Percentiles rank a stretch among this genome's conserved stretches.
Conservation (phyloP, 176 grass and related monocot genomes). For the Panicum miliaceum region DNA sequence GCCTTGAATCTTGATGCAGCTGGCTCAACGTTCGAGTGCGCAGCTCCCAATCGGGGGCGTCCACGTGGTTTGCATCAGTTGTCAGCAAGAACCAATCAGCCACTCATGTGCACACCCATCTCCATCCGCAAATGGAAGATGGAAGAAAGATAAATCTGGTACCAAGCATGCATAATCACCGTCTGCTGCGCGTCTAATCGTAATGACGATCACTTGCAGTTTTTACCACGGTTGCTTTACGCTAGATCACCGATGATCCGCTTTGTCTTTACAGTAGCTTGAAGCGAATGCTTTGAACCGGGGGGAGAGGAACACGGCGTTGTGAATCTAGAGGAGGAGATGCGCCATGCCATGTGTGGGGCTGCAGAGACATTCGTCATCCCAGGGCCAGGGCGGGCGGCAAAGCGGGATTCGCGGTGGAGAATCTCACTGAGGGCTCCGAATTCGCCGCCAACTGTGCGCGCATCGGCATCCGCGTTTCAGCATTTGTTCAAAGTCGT, state of each 20-base stretch:
- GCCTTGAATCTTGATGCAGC: neutral
- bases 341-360: neutral
- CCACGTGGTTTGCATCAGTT: slow-evolving; percentile 29
- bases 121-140: neutral
- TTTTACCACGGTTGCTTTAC: slow-evolving; percentile 29
- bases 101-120: slow-evolving; percentile 11
- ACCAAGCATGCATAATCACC: slow-evolving; percentile 3
- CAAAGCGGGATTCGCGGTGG: slow-evolving; percentile 39
- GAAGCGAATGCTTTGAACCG: slow-evolving; percentile 36
- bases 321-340: slow-evolving; percentile 40
- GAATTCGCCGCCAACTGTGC: neutral
- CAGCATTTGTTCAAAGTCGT: neutral
- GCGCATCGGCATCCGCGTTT: slow-evolving; percentile 8
- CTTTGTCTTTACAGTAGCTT: slow-evolving; percentile 30
- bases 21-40: slow-evolving; percentile 21
- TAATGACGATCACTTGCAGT: slow-evolving; percentile 15
- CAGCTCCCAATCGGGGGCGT: neutral
- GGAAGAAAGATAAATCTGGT: neutral
- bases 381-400: neutral
- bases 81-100: neutral
- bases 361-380: slow-evolving; percentile 40
- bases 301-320: neutral
- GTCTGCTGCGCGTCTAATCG: neutral
- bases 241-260: neutral
- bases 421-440: slow-evolving; percentile 31